Conservation (phyloP, 139 green algal genomes). For the Chlorella sp. region DNA sequence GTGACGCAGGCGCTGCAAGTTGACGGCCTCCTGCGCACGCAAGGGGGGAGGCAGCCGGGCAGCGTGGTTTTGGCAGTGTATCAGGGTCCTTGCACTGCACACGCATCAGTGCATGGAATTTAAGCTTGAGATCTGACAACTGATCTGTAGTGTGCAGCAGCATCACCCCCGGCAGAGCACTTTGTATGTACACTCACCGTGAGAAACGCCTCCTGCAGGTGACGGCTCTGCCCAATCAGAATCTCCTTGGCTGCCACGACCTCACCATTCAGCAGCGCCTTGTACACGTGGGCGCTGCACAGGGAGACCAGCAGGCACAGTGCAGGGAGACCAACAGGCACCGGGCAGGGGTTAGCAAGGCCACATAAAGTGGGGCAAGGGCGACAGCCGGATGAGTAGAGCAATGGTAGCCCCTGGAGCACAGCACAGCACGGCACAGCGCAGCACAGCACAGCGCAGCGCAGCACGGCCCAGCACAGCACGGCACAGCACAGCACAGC, state of each 20-base stretch:
- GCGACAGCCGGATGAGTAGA: too few species aligned
- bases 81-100: too few species aligned
- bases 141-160: too few species aligned
- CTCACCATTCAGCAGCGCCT: neutral
- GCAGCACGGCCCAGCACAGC: neutral
- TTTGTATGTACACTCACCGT: neutral
- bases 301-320: neutral
- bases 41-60: neutral
- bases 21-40: neutral
- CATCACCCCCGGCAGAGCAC: too few species aligned
- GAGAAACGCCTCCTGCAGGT: neutral
- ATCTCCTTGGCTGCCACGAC: constrained; percentile 14
- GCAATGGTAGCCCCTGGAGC: too few species aligned
- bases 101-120: too few species aligned
- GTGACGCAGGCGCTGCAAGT: neutral
- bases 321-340: neutral
- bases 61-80: neutral
- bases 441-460: neutral
- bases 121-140: too few species aligned
- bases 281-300: neutral
- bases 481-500: too few species aligned
- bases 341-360: neutral
- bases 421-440: too few species aligned
- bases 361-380: neutral
- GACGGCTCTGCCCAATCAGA: neutral